phyloP scores from a whole-genome alignment of 1,139 yeast species.

The Candida sp. region DNA sequence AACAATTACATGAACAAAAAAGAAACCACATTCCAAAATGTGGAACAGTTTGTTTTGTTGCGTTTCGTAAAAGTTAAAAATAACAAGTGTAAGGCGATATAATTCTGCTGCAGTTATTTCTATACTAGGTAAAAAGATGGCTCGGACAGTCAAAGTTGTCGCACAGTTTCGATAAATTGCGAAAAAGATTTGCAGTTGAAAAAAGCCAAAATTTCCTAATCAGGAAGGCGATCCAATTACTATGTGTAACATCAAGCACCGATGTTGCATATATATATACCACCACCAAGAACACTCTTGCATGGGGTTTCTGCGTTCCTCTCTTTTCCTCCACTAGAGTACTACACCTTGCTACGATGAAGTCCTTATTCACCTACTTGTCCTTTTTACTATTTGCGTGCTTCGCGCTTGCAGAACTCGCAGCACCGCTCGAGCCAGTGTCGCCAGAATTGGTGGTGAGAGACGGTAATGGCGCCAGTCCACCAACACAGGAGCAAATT shows the following conservation, averaged over 20 bases:
- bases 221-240: not conserved
- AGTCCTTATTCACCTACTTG: conserved; percentile 11
- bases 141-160: not conserved
- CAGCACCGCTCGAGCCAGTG: conserved; percentile 1
- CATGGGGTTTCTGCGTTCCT: not conserved
- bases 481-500: conserved; percentile 7
- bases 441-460: conserved; percentile 2
- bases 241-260: not conserved
- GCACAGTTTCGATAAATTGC: conserved; percentile 1
- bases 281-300: not conserved
- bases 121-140: not conserved
- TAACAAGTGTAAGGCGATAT: not conserved
- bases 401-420: conserved; percentile 10
- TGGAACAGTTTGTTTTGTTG: not conserved
- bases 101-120: not conserved
- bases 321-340: not conserved
- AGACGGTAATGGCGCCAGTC: conserved; percentile 2
- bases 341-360: conserved; percentile 13
- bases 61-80: not conserved
- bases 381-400: conserved; percentile 15
- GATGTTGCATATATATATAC: not conserved
- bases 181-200: not conserved
- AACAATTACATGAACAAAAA: not conserved
- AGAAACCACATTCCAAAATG: not conserved
- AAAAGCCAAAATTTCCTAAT: not conserved